These are phyloP conservation scores for Gilbertella persicaria DNA, from an alignment of 371 early-diverging fungal genomes.

Conservation along the genomic window DNA sequence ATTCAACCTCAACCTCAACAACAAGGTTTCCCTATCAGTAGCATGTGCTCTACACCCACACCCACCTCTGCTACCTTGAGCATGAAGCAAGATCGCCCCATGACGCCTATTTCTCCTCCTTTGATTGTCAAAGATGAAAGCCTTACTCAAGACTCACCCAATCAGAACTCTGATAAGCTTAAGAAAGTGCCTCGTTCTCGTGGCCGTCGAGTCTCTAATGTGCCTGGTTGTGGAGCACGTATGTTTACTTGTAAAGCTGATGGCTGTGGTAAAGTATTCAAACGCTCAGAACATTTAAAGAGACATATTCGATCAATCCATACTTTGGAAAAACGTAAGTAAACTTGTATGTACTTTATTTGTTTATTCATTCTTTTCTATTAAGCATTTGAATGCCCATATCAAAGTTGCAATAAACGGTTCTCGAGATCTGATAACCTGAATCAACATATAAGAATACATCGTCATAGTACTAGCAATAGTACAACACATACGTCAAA, in stretches of 20 bases:
- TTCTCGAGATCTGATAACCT: slow-evolving; percentile 88
- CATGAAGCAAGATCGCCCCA: slow-evolving; percentile 7
- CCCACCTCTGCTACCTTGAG: slow-evolving; percentile 5
- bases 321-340: slow-evolving; percentile 65
- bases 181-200: slow-evolving; percentile 48
- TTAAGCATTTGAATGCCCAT: slow-evolving; percentile 65
- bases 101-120: slow-evolving; percentile 22
- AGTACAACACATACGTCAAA: slow-evolving; percentile 11
- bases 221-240: slow-evolving; percentile 41
- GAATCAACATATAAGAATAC: slow-evolving; percentile 70
- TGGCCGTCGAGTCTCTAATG: slow-evolving; percentile 59
- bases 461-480: slow-evolving; percentile 44
- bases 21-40: slow-evolving; percentile 3
- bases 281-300: slow-evolving; percentile 67
- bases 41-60: slow-evolving; percentile 2
- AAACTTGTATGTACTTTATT: not conserved
- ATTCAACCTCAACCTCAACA: not conserved
- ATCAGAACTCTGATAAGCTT: not conserved
- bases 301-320: slow-evolving; percentile 69
- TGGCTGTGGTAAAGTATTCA: slow-evolving; percentile 66
- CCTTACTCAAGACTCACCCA: not conserved
- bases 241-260: slow-evolving; percentile 55
- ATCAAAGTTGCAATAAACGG: slow-evolving; percentile 73
- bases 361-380: not conserved
- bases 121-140: slow-evolving; percentile 14